Percentiles rank a stretch among this genome's conserved stretches.
Conservation (phyloP, 106 monocot genomes). For the Dioscorea alata region DNA sequence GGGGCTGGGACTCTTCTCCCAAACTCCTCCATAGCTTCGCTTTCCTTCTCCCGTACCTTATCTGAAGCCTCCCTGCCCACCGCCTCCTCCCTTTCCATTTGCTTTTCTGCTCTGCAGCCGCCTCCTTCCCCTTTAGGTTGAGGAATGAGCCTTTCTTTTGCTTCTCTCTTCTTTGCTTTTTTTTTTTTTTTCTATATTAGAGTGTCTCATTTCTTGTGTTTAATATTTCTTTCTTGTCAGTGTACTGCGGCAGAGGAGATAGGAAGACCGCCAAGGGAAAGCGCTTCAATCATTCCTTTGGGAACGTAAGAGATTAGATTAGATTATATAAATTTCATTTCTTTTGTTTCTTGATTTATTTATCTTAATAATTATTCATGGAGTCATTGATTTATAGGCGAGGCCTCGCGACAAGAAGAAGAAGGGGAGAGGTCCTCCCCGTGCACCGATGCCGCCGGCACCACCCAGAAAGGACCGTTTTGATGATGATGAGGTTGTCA, state of each 20-base stretch:
- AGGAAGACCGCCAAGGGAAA: constrained; percentile 95
- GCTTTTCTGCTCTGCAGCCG: neutral
- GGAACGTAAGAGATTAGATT: constrained; percentile 51
- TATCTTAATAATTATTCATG: neutral
- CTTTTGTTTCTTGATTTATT: neutral
- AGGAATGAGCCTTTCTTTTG: neutral
- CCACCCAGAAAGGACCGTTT: constrained; percentile 76
- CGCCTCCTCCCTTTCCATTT: neutral
- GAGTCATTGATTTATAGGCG: constrained; percentile 27
- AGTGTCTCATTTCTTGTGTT: no score
- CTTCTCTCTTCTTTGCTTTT: neutral
- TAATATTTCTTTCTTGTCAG: constrained; percentile 5
- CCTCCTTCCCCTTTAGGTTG: constrained; percentile 3
- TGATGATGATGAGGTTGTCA: constrained; percentile 68
- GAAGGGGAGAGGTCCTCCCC: constrained; percentile 82
- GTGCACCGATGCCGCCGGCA: constrained; percentile 43
- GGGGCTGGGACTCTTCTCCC: neutral
- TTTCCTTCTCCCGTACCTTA: constrained; percentile 10
- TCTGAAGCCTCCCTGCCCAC: constrained; percentile 3
- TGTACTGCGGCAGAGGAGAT: constrained; percentile 92
- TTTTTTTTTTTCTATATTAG: no score
- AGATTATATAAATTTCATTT: neutral
- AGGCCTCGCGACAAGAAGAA: constrained; percentile 89
- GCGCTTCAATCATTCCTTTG: constrained; percentile 88
- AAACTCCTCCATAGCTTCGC: constrained; percentile 29